phyloP scores from a whole-genome alignment of 768 basidiomycete species.

The Coprinopsis strossmayeri region DNA sequence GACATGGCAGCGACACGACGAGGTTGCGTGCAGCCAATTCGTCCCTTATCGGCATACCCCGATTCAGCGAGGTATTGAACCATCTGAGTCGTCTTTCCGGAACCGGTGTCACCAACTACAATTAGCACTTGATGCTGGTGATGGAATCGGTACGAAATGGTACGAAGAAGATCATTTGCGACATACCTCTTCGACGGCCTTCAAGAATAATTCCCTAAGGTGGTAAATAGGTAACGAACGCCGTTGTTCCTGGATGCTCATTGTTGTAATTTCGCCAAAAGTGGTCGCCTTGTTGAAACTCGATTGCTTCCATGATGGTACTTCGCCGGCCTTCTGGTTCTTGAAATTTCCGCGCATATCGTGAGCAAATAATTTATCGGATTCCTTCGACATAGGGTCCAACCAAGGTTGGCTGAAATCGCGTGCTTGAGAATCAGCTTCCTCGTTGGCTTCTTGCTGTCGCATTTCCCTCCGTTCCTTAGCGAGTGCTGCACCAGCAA shows the following conservation, averaged over 20 bases:
- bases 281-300: slow-evolving; percentile 95
- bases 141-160: no score
- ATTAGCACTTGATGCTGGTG: slow-evolving; percentile 98
- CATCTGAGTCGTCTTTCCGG: slow-evolving; percentile 99
- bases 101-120: slow-evolving; percentile 97
- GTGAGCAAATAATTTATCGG: slow-evolving; percentile 87
- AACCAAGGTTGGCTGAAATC: slow-evolving; percentile 97
- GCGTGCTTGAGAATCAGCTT: slow-evolving; percentile 88
- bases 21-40: slow-evolving; percentile 96
- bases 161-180: no score
- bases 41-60: slow-evolving; percentile 84
- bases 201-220: slow-evolving; percentile 80
- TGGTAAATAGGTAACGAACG: slow-evolving; percentile 92
- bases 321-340: slow-evolving; percentile 77
- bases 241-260: slow-evolving; percentile 93
- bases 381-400: slow-evolving; percentile 91
- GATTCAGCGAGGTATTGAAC: slow-evolving; percentile 95
- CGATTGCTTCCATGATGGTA: slow-evolving; percentile 87
- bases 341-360: slow-evolving; percentile 79
- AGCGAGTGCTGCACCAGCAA: slow-evolving; percentile 88
- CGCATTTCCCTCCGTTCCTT: slow-evolving; percentile 93
- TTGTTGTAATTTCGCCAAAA: slow-evolving; percentile 84
- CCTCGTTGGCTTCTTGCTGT: slow-evolving; percentile 91
- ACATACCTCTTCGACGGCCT: slow-evolving; percentile 83
- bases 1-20: slow-evolving; percentile 99